Evolutionary conservation across 345 rosid species (phyloP).

Genomic region (Eucalyptus tenuipes): DNA sequence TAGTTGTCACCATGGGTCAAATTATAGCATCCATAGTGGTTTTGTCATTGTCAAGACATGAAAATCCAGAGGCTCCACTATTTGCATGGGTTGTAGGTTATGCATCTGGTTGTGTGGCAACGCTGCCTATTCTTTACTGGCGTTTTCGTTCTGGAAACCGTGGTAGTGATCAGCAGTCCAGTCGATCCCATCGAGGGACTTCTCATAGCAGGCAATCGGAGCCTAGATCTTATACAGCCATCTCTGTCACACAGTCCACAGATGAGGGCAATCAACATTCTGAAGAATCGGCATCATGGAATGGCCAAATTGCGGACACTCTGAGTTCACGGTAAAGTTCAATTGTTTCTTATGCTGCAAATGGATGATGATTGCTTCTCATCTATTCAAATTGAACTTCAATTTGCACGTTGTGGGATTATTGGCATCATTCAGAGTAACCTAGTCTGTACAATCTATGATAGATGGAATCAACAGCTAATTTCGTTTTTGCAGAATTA

Average conservation of each 20-base stretch:
- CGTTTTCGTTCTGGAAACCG: conserved; percentile 44
- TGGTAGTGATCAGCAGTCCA: conserved; percentile 23
- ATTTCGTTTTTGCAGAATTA: conserved; percentile 31
- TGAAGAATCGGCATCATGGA: conserved; percentile 8
- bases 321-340: conserved; percentile 33
- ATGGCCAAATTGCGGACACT: conserved; percentile 17
- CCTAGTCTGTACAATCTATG: neutral
- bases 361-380: neutral
- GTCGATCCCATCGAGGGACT: conserved; percentile 23
- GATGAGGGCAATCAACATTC: conserved; percentile 34
- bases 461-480: neutral
- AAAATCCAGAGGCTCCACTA: conserved; percentile 70
- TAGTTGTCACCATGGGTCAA: conserved; percentile 55
- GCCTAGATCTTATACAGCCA: conserved; percentile 45
- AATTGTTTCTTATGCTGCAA: neutral
- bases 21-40: conserved; percentile 73
- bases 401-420: neutral
- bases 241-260: conserved; percentile 41
- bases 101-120: conserved; percentile 72
- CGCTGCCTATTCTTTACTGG: conserved; percentile 78
- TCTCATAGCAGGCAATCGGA: conserved; percentile 26
- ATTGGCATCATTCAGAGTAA: neutral
- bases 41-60: conserved; percentile 48
- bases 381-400: neutral
- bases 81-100: conserved; percentile 80